Base-by-base conservation (phyloP, 352 stramenopile species). In the Globisporangium canariense region DNA sequence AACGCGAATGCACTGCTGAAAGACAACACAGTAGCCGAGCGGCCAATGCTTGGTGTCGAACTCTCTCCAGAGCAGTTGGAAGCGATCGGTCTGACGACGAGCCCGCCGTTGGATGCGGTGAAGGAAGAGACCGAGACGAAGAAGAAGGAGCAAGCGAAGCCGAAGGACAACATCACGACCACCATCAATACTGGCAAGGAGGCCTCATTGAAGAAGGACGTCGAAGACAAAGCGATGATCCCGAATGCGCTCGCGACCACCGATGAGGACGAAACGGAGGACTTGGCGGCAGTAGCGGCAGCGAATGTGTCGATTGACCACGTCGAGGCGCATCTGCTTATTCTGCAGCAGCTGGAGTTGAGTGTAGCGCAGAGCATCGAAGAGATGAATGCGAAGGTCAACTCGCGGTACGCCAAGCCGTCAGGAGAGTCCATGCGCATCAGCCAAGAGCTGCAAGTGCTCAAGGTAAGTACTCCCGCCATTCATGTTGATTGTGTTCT, bases 321-420 rank as follows among this genome's bases (percentile, higher is more conserved):
- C 64, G 82, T 93, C 7, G 82, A 89, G 60, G 78, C 84, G 20
- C 85, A 93, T 73, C 64, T 93, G 9, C 76, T 87, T 20, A 86
- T 93, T 63, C 64, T 93, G 16, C 78, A 90, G 65, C 72, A 90
- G 53, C 67, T 93, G 2, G 82, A 91, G 57, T 71, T 81, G 9
- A 82, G 74, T 40, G 82, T 93, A 38, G 81, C 73, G n/a, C 75
- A 78, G 66, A 91, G 85, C 63, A 75, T 93, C 54, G 74, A 81
- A 8, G 52, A 83, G 30, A 76, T 82, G 58, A 73, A 76, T 28
- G 16, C 47, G 22, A 67, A 69, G 38, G 66, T 71, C 43, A 60
- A 70, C 11, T 53, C 62, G 32, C 73, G 53, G 36, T 74, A 77
- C 46, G 68, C 64, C 2, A 70, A 69, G 45, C 70, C 69, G 34